These are phyloP conservation scores for Adansonia madagascariensis DNA, from an alignment of 441 rosid species.

Conservation along the genomic window DNA sequence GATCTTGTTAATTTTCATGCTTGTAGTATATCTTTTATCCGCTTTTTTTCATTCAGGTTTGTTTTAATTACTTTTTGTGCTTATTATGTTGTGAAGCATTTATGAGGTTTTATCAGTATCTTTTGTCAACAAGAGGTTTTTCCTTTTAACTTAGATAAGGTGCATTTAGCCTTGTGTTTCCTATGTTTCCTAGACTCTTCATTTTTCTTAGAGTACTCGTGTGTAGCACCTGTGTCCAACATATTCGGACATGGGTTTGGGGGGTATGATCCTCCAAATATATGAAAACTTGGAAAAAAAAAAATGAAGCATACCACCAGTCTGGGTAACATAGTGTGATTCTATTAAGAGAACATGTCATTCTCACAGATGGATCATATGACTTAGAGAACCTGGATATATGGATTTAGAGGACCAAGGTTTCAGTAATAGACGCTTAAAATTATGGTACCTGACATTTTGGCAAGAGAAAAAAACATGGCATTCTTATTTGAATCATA, in stretches of 20 bases:
- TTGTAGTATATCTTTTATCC: background rate
- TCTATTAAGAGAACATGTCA: background rate
- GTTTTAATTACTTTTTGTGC: conserved; percentile 1
- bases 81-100: background rate
- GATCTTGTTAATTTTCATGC: background rate
- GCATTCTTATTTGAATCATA: background rate
- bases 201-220: background rate
- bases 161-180: background rate
- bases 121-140: background rate
- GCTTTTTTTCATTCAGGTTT: background rate
- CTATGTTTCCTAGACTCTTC: background rate
- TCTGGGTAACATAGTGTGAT: background rate
- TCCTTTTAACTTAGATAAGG: background rate
- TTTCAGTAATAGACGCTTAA: conserved; percentile 1
- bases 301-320: background rate
- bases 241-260: background rate
- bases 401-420: background rate
- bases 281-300: background rate
- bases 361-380: background rate
- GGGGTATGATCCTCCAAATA: background rate
- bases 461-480: background rate
- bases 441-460: background rate
- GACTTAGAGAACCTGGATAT: conserved; percentile 6
- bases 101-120: background rate
- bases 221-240: background rate